Conservation (phyloP, 1,139 yeast genomes). For the Sugiyamaella pinicola region DNA sequence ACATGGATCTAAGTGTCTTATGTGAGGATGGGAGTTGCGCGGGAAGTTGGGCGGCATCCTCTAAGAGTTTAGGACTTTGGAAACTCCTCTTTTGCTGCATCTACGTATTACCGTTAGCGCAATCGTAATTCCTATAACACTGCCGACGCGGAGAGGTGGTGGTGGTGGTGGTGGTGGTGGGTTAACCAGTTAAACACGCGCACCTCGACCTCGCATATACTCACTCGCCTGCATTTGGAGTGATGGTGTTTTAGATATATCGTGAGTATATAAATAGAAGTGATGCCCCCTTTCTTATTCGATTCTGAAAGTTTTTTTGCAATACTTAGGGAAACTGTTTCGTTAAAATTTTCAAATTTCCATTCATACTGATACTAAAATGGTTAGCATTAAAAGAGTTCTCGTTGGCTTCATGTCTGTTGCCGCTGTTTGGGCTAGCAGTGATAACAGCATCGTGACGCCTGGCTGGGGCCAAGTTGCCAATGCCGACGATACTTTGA, state of each 20-base stretch:
- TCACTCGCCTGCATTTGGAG: not conserved
- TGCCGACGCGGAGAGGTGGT: too few relatives aligned
- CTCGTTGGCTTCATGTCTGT: slow-evolving; percentile 5
- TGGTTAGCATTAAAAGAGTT: slow-evolving; percentile 13
- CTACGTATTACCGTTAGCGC: too few relatives aligned
- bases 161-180: too few relatives aligned
- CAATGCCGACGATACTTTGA: slow-evolving; percentile 34
- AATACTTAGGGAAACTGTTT: not conserved
- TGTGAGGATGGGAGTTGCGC: too few relatives aligned
- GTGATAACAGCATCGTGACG: slow-evolving; percentile 34
- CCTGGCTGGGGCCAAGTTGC: slow-evolving; percentile 39
- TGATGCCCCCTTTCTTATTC: not conserved
- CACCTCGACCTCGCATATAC: slow-evolving; percentile 1
- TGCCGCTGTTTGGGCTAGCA: slow-evolving; percentile 33
- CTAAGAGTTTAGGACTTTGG: too few relatives aligned
- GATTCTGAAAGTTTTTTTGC: not conserved
- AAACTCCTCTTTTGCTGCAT: too few relatives aligned
- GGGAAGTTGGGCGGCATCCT: too few relatives aligned
- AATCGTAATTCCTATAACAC: too few relatives aligned
- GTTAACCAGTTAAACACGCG: too few relatives aligned
- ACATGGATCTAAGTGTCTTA: too few relatives aligned
- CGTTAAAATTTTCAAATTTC: not conserved
- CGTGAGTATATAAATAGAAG: slow-evolving; percentile 11
- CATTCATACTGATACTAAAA: slow-evolving; percentile 2
- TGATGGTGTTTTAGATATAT: not conserved